A percentile compares a stretch with the other conserved stretches of the same genome.
phyloP scores from a whole-genome alignment of 805 yeast species.

The Metschnikowia kunwiensis region DNA sequence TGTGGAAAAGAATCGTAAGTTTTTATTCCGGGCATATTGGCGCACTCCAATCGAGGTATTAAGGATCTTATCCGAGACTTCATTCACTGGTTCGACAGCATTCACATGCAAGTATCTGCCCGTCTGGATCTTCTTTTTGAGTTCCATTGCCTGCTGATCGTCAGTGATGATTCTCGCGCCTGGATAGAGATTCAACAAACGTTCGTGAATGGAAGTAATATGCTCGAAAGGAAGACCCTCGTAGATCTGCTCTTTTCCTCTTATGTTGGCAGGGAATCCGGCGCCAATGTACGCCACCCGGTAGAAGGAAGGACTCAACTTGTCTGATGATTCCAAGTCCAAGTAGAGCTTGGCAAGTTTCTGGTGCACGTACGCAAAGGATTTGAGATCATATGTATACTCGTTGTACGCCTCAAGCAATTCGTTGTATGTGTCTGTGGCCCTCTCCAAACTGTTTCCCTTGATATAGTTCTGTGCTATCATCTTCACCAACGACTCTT shows the following conservation, averaged over 20 bases:
- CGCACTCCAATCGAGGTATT: constrained; percentile 59
- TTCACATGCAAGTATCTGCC: constrained; percentile 74
- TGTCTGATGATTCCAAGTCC: constrained; percentile 64
- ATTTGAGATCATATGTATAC: constrained; percentile 69
- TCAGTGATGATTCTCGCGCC: constrained; percentile 71
- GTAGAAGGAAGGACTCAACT: constrained; percentile 74
- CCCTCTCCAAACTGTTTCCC: constrained; percentile 76
- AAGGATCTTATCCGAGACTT: constrained; percentile 44
- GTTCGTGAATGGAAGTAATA: constrained; percentile 74
- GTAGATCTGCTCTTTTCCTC: constrained; percentile 75
- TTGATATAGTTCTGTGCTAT: constrained; percentile 66
- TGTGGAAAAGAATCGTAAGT: constrained; percentile 65
- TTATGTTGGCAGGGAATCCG: constrained; percentile 75
- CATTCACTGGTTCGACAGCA: constrained; percentile 67
- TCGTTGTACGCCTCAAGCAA: constrained; percentile 70
- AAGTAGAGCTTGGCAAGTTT: constrained; percentile 66
- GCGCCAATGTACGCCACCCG: constrained; percentile 76
- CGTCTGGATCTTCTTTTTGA: constrained; percentile 50
- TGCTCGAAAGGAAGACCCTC: constrained; percentile 89
- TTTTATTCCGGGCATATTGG: constrained; percentile 71
- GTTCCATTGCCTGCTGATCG: constrained; percentile 53
- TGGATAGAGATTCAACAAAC: constrained; percentile 71
- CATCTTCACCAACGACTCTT: constrained; percentile 64
- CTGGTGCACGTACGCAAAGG: constrained; percentile 67
- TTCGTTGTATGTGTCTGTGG: constrained; percentile 74